A percentile compares a stretch with the other conserved stretches of the same genome.
These are phyloP conservation scores for Waltergamsia citrina DNA, from an alignment of 2,329 filamentous ascomycete species.

Conservation along the genomic window DNA sequence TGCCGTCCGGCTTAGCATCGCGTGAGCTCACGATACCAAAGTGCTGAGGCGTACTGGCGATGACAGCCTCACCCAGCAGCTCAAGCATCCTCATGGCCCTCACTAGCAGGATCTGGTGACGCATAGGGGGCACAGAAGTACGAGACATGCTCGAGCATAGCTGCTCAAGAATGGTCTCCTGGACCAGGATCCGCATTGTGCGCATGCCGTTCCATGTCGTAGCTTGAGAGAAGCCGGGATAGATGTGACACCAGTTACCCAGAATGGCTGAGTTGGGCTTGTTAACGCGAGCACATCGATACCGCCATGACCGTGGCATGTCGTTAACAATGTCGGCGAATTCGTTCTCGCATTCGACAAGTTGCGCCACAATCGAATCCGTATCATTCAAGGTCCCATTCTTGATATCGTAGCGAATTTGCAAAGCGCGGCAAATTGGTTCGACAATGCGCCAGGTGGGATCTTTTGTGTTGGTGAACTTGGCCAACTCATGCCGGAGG, in stretches of 20 bases:
- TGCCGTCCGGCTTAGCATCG: constrained; percentile 19
- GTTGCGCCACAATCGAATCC: constrained; percentile 21
- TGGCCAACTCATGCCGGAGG: constrained; percentile 31
- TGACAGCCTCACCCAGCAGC: constrained; percentile 28
- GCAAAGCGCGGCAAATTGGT: constrained; percentile 33
- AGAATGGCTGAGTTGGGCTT: constrained; percentile 30
- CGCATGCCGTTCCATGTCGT: constrained; percentile 39
- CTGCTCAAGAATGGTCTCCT: constrained; percentile 36
- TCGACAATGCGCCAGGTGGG: constrained; percentile 31
- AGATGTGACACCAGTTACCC: constrained; percentile 32
- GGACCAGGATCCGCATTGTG: constrained; percentile 33
- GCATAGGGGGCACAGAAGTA: constrained; percentile 15
- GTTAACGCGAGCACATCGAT: constrained; percentile 27
- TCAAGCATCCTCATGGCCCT: constrained; percentile 26
- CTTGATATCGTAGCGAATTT: constrained; percentile 36
- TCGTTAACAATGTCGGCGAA: constrained; percentile 27
- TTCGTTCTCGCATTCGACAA: constrained; percentile 31
- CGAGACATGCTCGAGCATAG: constrained; percentile 24
- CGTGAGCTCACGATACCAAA: constrained; percentile 34
- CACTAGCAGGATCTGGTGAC: constrained; percentile 23
- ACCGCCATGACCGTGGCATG: constrained; percentile 30
- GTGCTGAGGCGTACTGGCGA: constrained; percentile 38
- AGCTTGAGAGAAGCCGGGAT: constrained; percentile 31
- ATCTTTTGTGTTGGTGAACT: constrained; percentile 23
- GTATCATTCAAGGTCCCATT: constrained; percentile 22